Percentiles rank a stretch among this genome's conserved stretches.
Evolutionary conservation across 768 basidiomycete species (phyloP).

Genomic region (Favolaschia claudopus): DNA sequence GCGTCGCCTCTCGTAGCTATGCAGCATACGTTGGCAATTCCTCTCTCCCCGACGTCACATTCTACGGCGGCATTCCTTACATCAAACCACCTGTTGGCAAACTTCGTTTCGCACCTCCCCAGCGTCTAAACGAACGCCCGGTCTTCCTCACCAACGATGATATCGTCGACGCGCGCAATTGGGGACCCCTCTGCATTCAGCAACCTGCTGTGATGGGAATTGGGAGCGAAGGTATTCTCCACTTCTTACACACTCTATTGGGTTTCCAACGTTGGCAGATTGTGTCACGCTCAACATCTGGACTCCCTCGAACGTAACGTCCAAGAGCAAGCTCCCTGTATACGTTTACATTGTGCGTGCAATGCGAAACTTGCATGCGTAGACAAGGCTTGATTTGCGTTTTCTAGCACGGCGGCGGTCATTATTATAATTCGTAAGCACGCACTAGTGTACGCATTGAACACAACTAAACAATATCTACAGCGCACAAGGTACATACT

Average conservation of each 20-base stretch:
- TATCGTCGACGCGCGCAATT: conserved; percentile 43
- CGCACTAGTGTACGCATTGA: neutral
- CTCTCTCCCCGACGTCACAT: conserved; percentile 36
- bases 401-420: conserved; percentile 40
- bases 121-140: conserved; percentile 34
- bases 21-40: conserved; percentile 38
- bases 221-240: conserved; percentile 41
- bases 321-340: conserved; percentile 40
- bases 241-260: neutral
- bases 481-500: conserved; percentile 25
- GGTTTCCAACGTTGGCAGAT: conserved; percentile 29
- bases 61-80: conserved; percentile 47
- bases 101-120: conserved; percentile 42
- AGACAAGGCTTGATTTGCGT: neutral
- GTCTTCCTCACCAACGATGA: conserved; percentile 16
- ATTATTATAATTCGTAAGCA: conserved; percentile 36
- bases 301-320: conserved; percentile 38
- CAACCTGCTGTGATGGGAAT: conserved; percentile 47
- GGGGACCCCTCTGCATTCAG: conserved; percentile 46
- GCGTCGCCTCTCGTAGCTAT: conserved; percentile 25
- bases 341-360: conserved; percentile 39
- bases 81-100: conserved; percentile 44
- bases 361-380: neutral
- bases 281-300: conserved; percentile 46
- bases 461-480: neutral